Evolutionary conservation across 2,329 filamentous ascomycete genomes (phyloP), one percentile per base, ranked within the genome.

Genomic region (Colletotrichum sp.): DNA sequence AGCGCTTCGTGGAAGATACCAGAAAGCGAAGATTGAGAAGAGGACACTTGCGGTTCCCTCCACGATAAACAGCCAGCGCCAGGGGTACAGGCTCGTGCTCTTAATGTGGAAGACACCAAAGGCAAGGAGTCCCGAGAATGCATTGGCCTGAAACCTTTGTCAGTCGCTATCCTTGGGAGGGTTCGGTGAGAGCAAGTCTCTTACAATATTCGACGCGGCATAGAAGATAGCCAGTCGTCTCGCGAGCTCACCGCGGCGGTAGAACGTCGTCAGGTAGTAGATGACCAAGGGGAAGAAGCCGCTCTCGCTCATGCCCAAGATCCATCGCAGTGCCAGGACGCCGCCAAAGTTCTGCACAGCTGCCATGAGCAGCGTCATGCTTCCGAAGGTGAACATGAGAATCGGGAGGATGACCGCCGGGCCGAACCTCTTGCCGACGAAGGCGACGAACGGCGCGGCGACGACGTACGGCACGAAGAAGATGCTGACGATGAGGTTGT

Each of bases 401-500:
- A 92, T 82, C 1, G 93, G 93, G n/a, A 96, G 85, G 6, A 94
- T 92, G 43, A 89, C 86, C 66, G 91, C 89, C 0, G 94, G 91
- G 1, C 93, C 93, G 80, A 89, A 94, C 77, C 91, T 93, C 85
- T 95, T 96, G 76, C 93, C 93, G 13, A 94, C 82, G 83, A 95
- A 92, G 60, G 84, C 84, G 2, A 86, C 77, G 10, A 85, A 82
- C 0, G 93, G 93, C 0, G 93, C 93, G 8, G 73, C 68, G 55
- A 95, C 81, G 68, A 95, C 94, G 81, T 93, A 95, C 0, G 94
- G 94, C 8, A 95, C 87, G 83, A 94, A 96, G 87, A 96, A 96
- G 77, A 96, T 92, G 78, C 88, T 91, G 55, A 96, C 83, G 62
- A 95, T 88, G 61, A 92, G 89, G 83, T 95, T 95, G 86, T 95